phyloP scores from a whole-genome alignment of 2,329 filamentous ascomycete genomes.

The Penicillium sp. region DNA sequence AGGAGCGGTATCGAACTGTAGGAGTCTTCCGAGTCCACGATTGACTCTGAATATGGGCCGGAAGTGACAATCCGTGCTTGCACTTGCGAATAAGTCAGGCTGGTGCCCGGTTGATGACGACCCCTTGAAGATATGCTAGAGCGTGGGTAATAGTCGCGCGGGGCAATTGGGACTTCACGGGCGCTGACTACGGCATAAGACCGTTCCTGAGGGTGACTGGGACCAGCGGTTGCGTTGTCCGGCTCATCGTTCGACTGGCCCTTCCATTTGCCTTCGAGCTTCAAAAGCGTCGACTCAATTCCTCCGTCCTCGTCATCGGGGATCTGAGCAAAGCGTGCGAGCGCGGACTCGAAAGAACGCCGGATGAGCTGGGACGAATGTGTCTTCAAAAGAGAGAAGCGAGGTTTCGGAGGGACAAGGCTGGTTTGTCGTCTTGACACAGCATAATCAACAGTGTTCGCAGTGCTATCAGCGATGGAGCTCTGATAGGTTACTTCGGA shows the following conservation, averaged over 20 bases:
- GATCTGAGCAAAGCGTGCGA: conserved; percentile 83
- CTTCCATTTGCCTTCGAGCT: conserved; percentile 82
- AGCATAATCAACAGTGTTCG: conserved; percentile 21
- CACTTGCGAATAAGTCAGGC: conserved; percentile 32
- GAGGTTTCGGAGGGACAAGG: conserved; percentile 38
- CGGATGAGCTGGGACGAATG: conserved; percentile 62
- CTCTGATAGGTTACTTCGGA: conserved; percentile 43
- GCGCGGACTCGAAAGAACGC: conserved; percentile 84
- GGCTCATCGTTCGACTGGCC: conserved; percentile 12
- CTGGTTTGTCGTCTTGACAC: conserved; percentile 32
- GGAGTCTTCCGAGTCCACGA: conserved; percentile 70
- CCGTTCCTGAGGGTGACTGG: not conserved
- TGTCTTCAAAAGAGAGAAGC: conserved; percentile 52
- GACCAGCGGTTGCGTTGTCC: not conserved
- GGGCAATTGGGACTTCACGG: conserved; percentile 13
- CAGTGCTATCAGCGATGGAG: conserved; percentile 30
- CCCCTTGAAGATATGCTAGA: conserved; percentile 27
- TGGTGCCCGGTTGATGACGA: conserved; percentile 32
- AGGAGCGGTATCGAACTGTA: conserved; percentile 79
- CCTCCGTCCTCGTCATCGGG: conserved; percentile 89
- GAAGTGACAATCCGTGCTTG: conserved; percentile 35
- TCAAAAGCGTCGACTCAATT: conserved; percentile 88
- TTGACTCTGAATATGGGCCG: conserved; percentile 47
- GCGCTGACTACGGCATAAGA: not conserved
- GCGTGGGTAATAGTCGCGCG: not conserved